phyloP scores from a whole-genome alignment of 2,329 filamentous ascomycete species.

The Claviceps sp. region DNA sequence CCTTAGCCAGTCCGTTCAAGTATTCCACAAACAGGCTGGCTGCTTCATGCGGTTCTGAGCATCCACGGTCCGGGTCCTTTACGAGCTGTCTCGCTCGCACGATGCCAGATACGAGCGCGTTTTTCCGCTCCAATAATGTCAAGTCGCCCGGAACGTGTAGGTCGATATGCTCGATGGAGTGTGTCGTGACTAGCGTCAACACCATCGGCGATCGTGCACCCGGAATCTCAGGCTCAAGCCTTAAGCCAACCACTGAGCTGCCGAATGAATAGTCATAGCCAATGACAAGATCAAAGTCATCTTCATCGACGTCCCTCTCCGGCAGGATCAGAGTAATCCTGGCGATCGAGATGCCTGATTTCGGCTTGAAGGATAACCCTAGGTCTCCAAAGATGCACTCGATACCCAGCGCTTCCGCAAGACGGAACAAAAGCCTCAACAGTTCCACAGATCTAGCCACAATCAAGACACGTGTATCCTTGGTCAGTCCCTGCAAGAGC shows the following conservation, averaged over 20 bases:
- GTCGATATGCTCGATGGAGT: constrained; percentile 43
- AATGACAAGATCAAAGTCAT: constrained; percentile 36
- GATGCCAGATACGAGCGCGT: constrained; percentile 26
- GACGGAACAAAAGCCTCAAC: constrained; percentile 36
- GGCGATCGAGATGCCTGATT: constrained; percentile 21
- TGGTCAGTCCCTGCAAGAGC: constrained; percentile 32
- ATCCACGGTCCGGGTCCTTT: constrained; percentile 25
- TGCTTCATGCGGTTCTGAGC: constrained; percentile 30
- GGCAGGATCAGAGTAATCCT: constrained; percentile 31
- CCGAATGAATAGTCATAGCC: constrained; percentile 39
- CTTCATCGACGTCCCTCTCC: constrained; percentile 22
- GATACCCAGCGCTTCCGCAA: constrained; percentile 29
- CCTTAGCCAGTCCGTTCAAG: constrained; percentile 23
- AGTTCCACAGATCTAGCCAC: constrained; percentile 36
- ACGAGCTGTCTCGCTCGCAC: constrained; percentile 25
- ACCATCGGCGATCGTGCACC: constrained; percentile 26
- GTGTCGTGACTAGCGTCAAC: constrained; percentile 33
- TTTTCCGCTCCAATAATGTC: constrained; percentile 32
- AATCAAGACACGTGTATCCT: constrained; percentile 37
- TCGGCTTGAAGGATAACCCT: constrained; percentile 9
- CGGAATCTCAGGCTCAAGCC: constrained; percentile 2
- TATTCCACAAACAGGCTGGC: constrained; percentile 34
- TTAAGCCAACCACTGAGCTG: constrained; percentile 15
- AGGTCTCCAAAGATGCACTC: constrained; percentile 22
- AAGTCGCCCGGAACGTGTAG: constrained; percentile 25